Evolutionary conservation across 495 filamentous ascomycete species (phyloP).

Genomic region (Xylaria scruposa): DNA sequence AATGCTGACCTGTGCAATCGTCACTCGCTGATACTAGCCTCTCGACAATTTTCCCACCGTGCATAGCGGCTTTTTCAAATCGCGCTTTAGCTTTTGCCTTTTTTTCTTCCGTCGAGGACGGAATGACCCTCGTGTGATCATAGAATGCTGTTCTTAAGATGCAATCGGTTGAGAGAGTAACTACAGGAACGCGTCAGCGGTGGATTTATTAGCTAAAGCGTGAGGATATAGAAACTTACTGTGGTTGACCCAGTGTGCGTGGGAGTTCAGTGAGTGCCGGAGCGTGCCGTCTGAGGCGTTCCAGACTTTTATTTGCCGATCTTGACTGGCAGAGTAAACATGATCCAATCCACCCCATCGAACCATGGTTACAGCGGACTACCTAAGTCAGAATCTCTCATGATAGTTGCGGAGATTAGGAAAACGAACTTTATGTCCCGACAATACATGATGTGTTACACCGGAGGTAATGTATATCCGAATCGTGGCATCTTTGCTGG

Average conservation of each 20-base stretch:
- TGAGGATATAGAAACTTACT: constrained; percentile 12
- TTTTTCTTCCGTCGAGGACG: constrained; percentile 72
- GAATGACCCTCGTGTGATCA: constrained; percentile 76
- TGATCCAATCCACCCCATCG: constrained; percentile 90
- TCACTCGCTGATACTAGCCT: constrained; percentile 89
- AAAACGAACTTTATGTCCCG: constrained; percentile 74
- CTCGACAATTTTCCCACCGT: constrained; percentile 80
- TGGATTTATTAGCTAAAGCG: not conserved
- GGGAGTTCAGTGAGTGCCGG: constrained; percentile 76
- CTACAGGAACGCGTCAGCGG: constrained; percentile 30
- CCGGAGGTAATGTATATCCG: constrained; percentile 82
- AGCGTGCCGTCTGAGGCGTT: constrained; percentile 78
- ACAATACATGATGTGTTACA: constrained; percentile 78
- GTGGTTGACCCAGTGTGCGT: constrained; percentile 97
- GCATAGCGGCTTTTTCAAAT: constrained; percentile 87
- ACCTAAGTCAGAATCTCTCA: constrained; percentile 25
- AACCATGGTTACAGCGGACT: constrained; percentile 79
- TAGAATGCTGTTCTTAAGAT: constrained; percentile 87
- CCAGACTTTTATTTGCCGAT: constrained; percentile 95
- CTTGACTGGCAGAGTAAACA: constrained; percentile 90
- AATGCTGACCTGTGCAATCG: constrained; percentile 71
- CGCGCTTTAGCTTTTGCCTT: constrained; percentile 76
- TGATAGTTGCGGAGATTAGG: not conserved
- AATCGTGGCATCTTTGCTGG: constrained; percentile 83
- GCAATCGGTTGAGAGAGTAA: constrained; percentile 92